Evolutionary conservation across 352 stramenopile genomes (phyloP), one percentile per base, ranked within the genome.

Genomic region (Albugo laibachii): DNA sequence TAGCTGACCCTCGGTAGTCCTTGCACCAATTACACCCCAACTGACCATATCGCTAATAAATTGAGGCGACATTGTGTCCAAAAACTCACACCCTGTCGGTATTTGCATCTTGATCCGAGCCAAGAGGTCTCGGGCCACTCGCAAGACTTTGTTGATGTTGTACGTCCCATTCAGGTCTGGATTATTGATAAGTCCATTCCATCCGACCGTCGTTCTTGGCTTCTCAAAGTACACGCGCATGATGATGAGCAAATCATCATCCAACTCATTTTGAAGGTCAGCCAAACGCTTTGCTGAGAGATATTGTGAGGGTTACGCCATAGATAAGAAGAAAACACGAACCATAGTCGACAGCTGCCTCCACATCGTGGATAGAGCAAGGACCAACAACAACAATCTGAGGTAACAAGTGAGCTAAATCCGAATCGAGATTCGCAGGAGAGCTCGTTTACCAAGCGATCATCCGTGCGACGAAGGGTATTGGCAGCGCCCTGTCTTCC

Each of bases 171-270:
- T 66, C 36, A 93, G 73, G 54, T 93, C 75, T 43, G 80, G 80
- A 58, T 93, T 78, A 56, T 93, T 93, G 63, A 93, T 93, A 55
- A 93, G 54, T 8, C 80, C 80, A 52, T 93, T 93, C 80, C 80
- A 93, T 41, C 80, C 80, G 1, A 93, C 73, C 8, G 80, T 93
- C 34, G 80, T 93, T 39, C 80, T 73, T 19, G 80, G 80, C 58
- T 93, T 93, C 53, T 93, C 80, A 53, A 93, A 93, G 68, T 93
- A 93, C 53, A 89, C 75, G 43, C 80, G 79, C 80, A 93, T 93
- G 56, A 93, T 58, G 49, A 93, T 85, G 31, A 92, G 55, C 48
- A 93, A 54, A 53, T 93, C 80, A 47, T 85, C 69, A 39, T 68
- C 67, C 21, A 93, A 53, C 56, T 82, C 65, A 47, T 86, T 73